A percentile compares a stretch with the other conserved stretches of the same genome.
Evolutionary conservation across 345 rosid species (phyloP).

Genomic region (Salix exigua): DNA sequence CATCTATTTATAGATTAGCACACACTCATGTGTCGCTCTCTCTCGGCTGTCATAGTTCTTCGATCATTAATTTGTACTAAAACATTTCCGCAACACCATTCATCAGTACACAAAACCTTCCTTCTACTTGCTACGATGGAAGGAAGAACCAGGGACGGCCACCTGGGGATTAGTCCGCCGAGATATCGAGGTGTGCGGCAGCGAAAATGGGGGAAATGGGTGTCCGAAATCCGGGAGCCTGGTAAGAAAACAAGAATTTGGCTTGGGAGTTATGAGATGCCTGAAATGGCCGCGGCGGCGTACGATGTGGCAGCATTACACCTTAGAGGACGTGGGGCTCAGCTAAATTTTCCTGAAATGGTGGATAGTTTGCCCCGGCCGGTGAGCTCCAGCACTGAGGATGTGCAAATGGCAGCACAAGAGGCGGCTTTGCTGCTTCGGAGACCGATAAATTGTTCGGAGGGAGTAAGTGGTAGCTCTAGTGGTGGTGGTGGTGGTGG

Average conservation of each 20-base stretch:
- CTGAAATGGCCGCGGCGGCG: slow-evolving; percentile 90
- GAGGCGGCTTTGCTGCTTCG: slow-evolving; percentile 37
- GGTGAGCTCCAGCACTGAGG: slow-evolving; percentile 46
- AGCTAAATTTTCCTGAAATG: slow-evolving; percentile 64
- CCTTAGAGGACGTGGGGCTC: slow-evolving; percentile 48
- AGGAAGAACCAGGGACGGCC: slow-evolving; percentile 5
- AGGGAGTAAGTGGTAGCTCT: slow-evolving; percentile 4
- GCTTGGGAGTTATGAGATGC: slow-evolving; percentile 72
- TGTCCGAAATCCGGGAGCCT: slow-evolving; percentile 80
- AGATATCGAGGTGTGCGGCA: slow-evolving; percentile 61
- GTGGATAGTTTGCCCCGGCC: slow-evolving; percentile 46
- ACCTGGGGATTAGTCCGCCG: background rate
- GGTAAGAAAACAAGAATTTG: slow-evolving; percentile 78
- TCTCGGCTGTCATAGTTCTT: background rate
- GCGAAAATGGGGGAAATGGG: slow-evolving; percentile 96
- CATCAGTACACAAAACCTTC: background rate
- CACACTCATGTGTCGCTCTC: background rate
- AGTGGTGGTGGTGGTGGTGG: background rate
- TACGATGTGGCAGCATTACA: slow-evolving; percentile 74
- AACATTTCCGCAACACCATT: background rate
- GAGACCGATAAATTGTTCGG: slow-evolving; percentile 15
- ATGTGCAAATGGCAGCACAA: slow-evolving; percentile 70
- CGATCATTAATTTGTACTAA: background rate
- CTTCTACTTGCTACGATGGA: background rate
- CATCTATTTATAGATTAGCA: background rate